Evolutionary conservation across 129 eudicot genomes (phyloP), one percentile per base, ranked within the genome.

Genomic region (Flaveria sonorensis): DNA sequence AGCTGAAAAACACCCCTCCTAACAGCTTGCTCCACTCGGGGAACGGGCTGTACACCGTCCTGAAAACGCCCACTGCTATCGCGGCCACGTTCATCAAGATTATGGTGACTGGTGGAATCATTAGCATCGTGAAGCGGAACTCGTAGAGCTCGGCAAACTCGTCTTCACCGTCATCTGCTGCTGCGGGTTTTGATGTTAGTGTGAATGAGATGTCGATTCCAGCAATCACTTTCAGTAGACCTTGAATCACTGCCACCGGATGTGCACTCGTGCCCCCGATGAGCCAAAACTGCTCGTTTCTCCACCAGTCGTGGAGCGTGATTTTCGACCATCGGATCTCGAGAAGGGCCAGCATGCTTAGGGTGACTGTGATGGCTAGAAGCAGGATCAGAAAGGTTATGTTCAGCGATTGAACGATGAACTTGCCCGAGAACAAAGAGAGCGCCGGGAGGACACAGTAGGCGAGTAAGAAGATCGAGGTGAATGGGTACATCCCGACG

Each of bases 1-100:
- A 88, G 75, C 92, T 88, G 21, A 88, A 88, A 72, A 85, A 85
- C 21, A 85, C 92, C 1, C 92, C 92, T 61, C 92, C 92, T 2
- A 88, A 50, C 68, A 88, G 80, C 51, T 86, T 86, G 73, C 92
- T 88, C 92, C 92, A 88, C 77, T 88, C 87, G 6, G 92, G 92
- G 1, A 85, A 85, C 13, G 81, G 75, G 63, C 84, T 80, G 71
- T 88, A 88, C 14, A 88, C 81, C 9, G 92, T 88, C 71, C 92
- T 78, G 74, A 86, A 80, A 4, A 88, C 65, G 3, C 92, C 89
- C 11, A 88, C 86, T 0, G 87, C 89, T 0, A 85, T 88, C 7
- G 89, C 89, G 10, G 82, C 79, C 68, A 88, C 40, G 80, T 88
- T 88, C 16, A 73, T 72, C 24, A 88, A 73, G 84, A 88, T 88